These are phyloP conservation scores for Jackrogersella multiformis DNA, from an alignment of 495 filamentous ascomycete genomes.

Conservation along the genomic window DNA sequence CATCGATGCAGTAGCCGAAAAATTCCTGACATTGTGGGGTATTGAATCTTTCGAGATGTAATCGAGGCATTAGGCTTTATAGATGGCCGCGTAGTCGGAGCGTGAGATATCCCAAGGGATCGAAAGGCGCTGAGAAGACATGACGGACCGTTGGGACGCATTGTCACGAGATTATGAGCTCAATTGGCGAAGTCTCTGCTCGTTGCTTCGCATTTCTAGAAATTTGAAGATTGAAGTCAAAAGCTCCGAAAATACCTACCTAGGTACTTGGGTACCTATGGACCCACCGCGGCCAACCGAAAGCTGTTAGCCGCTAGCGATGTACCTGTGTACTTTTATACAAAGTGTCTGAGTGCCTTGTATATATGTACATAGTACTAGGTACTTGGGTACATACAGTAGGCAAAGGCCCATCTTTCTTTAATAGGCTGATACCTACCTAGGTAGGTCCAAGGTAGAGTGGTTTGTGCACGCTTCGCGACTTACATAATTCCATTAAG, in stretches of 20 bases:
- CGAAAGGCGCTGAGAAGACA: constrained; percentile 55
- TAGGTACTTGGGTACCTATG: no score
- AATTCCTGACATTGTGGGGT: constrained; percentile 63
- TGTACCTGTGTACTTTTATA: no score
- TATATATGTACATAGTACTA: no score
- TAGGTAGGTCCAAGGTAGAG: not conserved
- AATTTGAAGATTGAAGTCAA: constrained; percentile 15
- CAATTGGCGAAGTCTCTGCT: constrained; percentile 16
- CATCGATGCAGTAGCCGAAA: constrained; percentile 73
- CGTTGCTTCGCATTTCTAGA: constrained; percentile 6
- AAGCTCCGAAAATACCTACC: constrained; percentile 19
- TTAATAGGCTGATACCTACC: not conserved
- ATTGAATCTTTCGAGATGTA: constrained; percentile 25
- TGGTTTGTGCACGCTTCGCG: constrained; percentile 23
- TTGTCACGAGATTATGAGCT: constrained; percentile 35
- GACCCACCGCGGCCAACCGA: constrained; percentile 16
- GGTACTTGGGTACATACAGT: not conserved
- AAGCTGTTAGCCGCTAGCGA: constrained; percentile 8
- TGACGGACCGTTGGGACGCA: constrained; percentile 52
- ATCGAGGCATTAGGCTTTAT: constrained; percentile 43
- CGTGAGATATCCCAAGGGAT: constrained; percentile 53
- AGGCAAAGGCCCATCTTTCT: no score
- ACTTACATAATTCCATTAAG: constrained; percentile 32
- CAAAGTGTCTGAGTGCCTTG: no score
- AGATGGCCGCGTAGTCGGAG: constrained; percentile 41